These are phyloP conservation scores for Typha latifolia DNA, from an alignment of 176 grass and related monocot genomes.

Conservation along the genomic window DNA sequence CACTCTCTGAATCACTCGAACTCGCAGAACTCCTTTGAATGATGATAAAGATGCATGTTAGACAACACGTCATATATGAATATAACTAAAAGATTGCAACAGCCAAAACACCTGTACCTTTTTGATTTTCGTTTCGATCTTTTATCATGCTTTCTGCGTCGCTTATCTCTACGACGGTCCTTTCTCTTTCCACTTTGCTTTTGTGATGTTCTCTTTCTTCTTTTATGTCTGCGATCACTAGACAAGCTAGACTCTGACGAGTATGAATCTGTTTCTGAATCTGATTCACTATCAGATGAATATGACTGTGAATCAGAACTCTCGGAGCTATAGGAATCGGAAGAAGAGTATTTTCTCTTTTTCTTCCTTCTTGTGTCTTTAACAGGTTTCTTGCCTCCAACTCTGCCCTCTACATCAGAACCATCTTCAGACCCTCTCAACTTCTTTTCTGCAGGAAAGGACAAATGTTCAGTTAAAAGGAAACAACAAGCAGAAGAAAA, in stretches of 20 bases:
- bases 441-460: constrained; percentile 38
- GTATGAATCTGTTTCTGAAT: constrained; percentile 46
- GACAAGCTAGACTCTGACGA: constrained; percentile 66
- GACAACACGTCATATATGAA: neutral
- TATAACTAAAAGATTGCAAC: neutral
- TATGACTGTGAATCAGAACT: constrained; percentile 53
- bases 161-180: constrained; percentile 36
- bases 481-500: neutral
- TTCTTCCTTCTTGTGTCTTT: constrained; percentile 34
- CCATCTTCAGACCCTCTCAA: constrained; percentile 22
- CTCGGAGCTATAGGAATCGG: constrained; percentile 69
- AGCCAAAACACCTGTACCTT: constrained; percentile 25
- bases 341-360: constrained; percentile 62
- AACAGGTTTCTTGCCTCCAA: constrained; percentile 22
- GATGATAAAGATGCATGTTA: neutral
- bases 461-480: neutral
- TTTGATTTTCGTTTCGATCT: constrained; percentile 37
- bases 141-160: constrained; percentile 23
- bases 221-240: constrained; percentile 56
- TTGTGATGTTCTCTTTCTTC: constrained; percentile 49
- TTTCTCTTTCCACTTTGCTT: constrained; percentile 56
- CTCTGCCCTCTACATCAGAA: constrained; percentile 26
- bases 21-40: constrained; percentile 32
- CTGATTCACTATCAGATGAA: constrained; percentile 53
- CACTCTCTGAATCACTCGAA: constrained; percentile 49